Conservation (phyloP, 805 yeast genomes). For the Sugiyamaella valdiviana region DNA sequence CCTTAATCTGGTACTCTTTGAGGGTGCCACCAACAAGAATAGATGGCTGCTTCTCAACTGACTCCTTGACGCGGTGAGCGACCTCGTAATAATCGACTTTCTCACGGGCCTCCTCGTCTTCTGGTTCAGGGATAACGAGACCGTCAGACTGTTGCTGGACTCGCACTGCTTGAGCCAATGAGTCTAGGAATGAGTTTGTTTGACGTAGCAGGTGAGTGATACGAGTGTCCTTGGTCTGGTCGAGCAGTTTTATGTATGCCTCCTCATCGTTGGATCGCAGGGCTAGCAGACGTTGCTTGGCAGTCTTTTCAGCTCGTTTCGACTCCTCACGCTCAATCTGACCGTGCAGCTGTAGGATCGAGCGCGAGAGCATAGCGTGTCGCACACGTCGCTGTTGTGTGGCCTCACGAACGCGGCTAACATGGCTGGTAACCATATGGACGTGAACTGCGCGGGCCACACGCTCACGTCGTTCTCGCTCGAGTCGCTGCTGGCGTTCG, state of each 20-base stretch:
- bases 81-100: slow-evolving; percentile 86
- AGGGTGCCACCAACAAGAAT: slow-evolving; percentile 84
- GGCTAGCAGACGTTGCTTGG: slow-evolving; percentile 96
- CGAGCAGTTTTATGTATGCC: slow-evolving; percentile 88
- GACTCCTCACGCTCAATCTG: slow-evolving; percentile 86
- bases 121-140: slow-evolving; percentile 26
- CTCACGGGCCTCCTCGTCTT: slow-evolving; percentile 47
- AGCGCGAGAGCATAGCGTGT: slow-evolving; percentile 25
- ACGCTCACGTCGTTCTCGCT: slow-evolving; percentile 35
- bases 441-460: slow-evolving; percentile 30
- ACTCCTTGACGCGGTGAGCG: slow-evolving; percentile 83
- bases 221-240: slow-evolving; percentile 96
- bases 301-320: slow-evolving; percentile 82
- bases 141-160: slow-evolving; percentile 68
- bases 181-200: slow-evolving; percentile 84
- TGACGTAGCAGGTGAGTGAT: slow-evolving; percentile 89
- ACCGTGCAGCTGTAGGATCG: slow-evolving; percentile 50
- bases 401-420: slow-evolving; percentile 23
- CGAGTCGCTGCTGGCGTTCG: slow-evolving; percentile 36
- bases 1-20: slow-evolving; percentile 90
- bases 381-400: slow-evolving; percentile 20
- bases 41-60: slow-evolving; percentile 70
- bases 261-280: slow-evolving; percentile 95
- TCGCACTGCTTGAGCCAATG: slow-evolving; percentile 84
- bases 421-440: slow-evolving; percentile 23